Conservation (phyloP, 108 stramenopile species). For the Pseudonitzschia delicatissima region DNA sequence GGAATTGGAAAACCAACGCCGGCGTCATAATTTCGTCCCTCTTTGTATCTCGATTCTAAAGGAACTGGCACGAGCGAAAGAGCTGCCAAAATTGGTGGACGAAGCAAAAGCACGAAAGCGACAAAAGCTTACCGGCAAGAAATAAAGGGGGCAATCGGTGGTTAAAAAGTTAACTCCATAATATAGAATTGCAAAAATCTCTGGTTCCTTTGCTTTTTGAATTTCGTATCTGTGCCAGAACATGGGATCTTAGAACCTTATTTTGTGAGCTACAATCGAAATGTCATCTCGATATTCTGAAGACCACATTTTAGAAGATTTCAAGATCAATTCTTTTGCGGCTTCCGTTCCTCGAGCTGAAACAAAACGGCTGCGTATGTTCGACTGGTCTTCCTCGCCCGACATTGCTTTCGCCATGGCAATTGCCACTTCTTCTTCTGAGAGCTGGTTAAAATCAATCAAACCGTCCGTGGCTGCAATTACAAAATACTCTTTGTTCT, state of each 20-base stretch:
- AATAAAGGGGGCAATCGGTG: background rate
- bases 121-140: conserved; percentile 16
- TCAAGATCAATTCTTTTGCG: conserved; percentile 23
- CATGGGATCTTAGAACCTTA: conserved; percentile 11
- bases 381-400: background rate
- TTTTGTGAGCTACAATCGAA: conserved; percentile 26
- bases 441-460: conserved; percentile 39
- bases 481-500: conserved; percentile 39
- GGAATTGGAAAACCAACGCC: conserved; percentile 75
- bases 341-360: background rate
- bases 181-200: no score
- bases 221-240: no score
- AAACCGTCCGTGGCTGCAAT: conserved; percentile 72
- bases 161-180: background rate
- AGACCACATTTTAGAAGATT: conserved; percentile 29
- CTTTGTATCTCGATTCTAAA: conserved; percentile 71
- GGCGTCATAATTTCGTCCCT: conserved; percentile 78
- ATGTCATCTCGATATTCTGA: conserved; percentile 37
- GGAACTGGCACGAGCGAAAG: conserved; percentile 62
- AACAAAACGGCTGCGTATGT: background rate
- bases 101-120: conserved; percentile 43
- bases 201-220: background rate
- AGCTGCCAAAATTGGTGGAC: conserved; percentile 39
- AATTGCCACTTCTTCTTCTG: conserved; percentile 41
- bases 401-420: conserved; percentile 42